A percentile compares a stretch with the other conserved stretches of the same genome.
Evolutionary conservation across 192 early-diverging fungal species (phyloP).

Genomic region (Entophlyctis luteolus): DNA sequence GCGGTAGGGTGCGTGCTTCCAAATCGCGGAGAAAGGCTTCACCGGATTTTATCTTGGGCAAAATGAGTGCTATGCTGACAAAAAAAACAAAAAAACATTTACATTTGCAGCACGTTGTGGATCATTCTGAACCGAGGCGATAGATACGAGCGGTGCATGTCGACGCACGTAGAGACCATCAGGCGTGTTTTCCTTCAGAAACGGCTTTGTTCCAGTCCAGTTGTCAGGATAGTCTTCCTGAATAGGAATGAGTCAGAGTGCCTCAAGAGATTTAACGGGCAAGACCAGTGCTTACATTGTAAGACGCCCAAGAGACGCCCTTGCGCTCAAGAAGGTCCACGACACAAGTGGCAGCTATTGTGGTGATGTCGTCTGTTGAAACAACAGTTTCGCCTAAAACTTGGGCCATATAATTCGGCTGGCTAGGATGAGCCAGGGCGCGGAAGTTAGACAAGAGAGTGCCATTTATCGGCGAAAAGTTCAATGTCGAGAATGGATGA

Average conservation of each 20-base stretch:
- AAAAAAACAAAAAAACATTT: background rate
- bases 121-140: background rate
- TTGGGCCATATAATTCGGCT: constrained; percentile 69
- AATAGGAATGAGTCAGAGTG: background rate
- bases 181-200: background rate
- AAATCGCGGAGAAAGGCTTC: constrained; percentile 38
- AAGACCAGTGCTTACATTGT: constrained; percentile 27
- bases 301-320: constrained; percentile 58
- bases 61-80: background rate
- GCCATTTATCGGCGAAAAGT: constrained; percentile 34
- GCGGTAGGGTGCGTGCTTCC: constrained; percentile 45
- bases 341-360: constrained; percentile 39
- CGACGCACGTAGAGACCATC: constrained; percentile 1
- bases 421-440: constrained; percentile 56
- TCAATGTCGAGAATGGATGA: constrained; percentile 25
- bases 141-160: background rate
- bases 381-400: constrained; percentile 37
- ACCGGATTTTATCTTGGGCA: background rate
- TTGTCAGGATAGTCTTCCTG: constrained; percentile 58
- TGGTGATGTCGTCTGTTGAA: constrained; percentile 33
- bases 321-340: constrained; percentile 52
- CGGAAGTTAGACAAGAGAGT: constrained; percentile 55
- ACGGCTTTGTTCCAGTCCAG: constrained; percentile 32
- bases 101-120: background rate
- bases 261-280: background rate